Base-by-base conservation (phyloP, 2,329 filamentous ascomycete species). In the Sporothrix phasma region DNA sequence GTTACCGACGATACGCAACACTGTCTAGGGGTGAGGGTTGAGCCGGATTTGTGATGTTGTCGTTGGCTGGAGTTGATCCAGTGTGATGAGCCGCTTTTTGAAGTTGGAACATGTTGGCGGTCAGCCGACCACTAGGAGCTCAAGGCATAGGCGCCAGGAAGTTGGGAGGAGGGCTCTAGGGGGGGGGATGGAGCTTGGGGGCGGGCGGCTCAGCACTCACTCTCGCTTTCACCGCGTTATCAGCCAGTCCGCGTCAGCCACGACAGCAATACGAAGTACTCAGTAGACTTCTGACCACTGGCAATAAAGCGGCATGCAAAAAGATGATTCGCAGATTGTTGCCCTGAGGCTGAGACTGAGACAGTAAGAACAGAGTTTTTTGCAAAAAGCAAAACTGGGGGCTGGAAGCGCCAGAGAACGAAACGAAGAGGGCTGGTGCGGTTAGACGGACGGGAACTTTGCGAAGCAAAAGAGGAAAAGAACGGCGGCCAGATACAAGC, bases 161-260 rank as follows among this genome's bases (percentile, higher is more conserved):
- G 51, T 13, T 13, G 24, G 3, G 15, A n/a, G 47, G 15, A 31
- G 5, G 26, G 15, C 37, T 22, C 22, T 43, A 29, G 37, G 37
- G 6, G 34, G 22, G n/a, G n/a, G n/a, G n/a, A n/a, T n/a, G n/a
- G n/a, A n/a, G n/a, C 24, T 37, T 37, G 49, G 49, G 51, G 51
- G 51, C 31, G n/a, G n/a, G 51, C 31, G 51, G 51, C 31, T 22
- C n/a, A 53, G 45, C 45, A 47, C 45, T n/a, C n/a, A 3, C 15
- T n/a, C 24, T 39, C 34, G 7, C 6, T 34, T 3, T 34, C 2
- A n/a, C 10, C 7, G 2, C 31, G 5, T 39, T 5, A 7, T 37
- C 51, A 56, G 34, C 56, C 56, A 59, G 24, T 59, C 39, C 41
- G 45, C 56, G 39, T n/a, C 17, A 31, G 56, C 56, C 56, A 59